Percentiles rank a stretch among this genome's conserved stretches.
phyloP scores from a whole-genome alignment of 2,329 filamentous ascomycete species.

The Ophiostoma pallidulum region DNA sequence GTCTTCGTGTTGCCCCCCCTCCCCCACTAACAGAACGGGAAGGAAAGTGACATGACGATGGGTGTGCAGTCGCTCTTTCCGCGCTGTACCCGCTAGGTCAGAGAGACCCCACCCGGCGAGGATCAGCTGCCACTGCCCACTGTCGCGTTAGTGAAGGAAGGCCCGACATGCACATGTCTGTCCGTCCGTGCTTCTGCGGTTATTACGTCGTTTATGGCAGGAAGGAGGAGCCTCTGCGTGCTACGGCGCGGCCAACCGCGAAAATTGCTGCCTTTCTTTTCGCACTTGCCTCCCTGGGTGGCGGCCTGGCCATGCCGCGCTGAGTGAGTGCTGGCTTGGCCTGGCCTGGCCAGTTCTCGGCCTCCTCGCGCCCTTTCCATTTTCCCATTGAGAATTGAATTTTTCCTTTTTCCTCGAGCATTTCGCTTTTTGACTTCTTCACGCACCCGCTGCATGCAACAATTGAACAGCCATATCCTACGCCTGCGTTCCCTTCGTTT shows the following conservation, averaged over 20 bases:
- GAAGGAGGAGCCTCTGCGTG: not conserved
- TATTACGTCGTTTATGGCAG: not conserved
- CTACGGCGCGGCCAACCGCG: too few relatives aligned
- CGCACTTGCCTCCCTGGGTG: not conserved
- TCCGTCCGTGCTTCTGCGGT: not conserved
- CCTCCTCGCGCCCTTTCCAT: too few relatives aligned
- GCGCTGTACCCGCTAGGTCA: not conserved
- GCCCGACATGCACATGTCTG: not conserved
- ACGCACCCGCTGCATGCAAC: too few relatives aligned
- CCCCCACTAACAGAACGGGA: not conserved
- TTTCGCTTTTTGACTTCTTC: too few relatives aligned
- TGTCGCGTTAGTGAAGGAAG: too few relatives aligned
- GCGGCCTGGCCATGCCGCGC: not conserved
- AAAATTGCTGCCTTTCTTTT: not conserved
- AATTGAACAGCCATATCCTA: not conserved
- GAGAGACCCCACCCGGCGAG: not conserved
- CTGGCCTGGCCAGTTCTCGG: too few relatives aligned
- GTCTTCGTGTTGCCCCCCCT: not conserved
- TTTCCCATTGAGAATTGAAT: too few relatives aligned
- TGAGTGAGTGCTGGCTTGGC: too few relatives aligned
- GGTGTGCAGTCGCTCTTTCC: constrained; percentile 2
- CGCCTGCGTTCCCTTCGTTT: not conserved
- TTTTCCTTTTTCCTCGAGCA: too few relatives aligned
- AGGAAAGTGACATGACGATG: too few relatives aligned
- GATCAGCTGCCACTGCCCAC: not conserved